Percentiles rank a stretch among this genome's conserved stretches.
Conservation (phyloP, 2,329 filamentous ascomycete species). For the Trichocomaceae sp. region DNA sequence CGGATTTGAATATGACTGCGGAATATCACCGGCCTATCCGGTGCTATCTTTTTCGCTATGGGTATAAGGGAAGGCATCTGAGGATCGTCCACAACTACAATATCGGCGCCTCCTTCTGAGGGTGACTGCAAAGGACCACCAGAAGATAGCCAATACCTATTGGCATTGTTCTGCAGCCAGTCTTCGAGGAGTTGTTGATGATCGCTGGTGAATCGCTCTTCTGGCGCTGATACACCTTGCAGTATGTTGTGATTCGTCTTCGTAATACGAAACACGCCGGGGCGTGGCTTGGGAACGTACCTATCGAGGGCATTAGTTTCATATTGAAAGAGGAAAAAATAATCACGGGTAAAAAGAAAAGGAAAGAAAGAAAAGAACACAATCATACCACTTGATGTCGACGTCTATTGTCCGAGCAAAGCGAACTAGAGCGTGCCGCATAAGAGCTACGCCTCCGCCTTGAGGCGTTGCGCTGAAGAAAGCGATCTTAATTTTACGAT, state of each 20-base stretch:
- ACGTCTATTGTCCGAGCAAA: conserved; percentile 62
- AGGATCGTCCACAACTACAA: conserved; percentile 74
- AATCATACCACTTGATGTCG: conserved; percentile 63
- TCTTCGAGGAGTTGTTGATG: conserved; percentile 58
- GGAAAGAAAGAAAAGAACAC: background rate
- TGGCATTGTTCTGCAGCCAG: conserved; percentile 68
- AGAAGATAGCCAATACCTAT: conserved; percentile 64
- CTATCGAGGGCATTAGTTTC: conserved; percentile 23
- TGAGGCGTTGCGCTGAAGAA: conserved; percentile 78
- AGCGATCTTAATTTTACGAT: conserved; percentile 60
- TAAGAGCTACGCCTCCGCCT: conserved; percentile 74
- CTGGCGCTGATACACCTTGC: conserved; percentile 64
- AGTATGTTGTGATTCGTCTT: conserved; percentile 87
- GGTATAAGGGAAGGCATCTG: conserved; percentile 77
- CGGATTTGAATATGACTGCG: conserved; percentile 79
- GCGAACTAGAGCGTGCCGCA: conserved; percentile 71
- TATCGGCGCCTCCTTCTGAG: conserved; percentile 65
- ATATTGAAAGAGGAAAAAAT: background rate
- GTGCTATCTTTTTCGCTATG: conserved; percentile 63
- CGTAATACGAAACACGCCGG: conserved; percentile 73
- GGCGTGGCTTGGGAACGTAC: conserved; percentile 71
- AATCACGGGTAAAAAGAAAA: background rate
- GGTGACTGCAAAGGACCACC: conserved; percentile 61
- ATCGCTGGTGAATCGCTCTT: conserved; percentile 57
- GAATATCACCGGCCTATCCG: conserved; percentile 70